Conservation (phyloP, 1,139 yeast species). For the Candida labiduridarum region DNA sequence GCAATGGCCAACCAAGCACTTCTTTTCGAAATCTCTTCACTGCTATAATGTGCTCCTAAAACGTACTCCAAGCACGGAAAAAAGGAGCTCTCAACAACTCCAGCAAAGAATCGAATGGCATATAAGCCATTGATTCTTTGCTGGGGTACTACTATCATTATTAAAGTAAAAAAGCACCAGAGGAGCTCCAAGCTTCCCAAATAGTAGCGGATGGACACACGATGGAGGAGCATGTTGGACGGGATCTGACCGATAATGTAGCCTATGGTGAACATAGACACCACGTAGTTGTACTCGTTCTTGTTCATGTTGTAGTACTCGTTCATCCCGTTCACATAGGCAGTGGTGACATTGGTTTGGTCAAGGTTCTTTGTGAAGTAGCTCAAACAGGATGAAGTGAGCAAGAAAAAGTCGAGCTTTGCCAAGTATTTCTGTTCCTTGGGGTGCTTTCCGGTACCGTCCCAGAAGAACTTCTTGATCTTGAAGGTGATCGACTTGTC, state of each 20-base stretch:
- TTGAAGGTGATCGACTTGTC: too few relatives aligned
- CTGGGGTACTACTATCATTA: constrained; percentile 48
- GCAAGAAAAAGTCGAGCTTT: too few relatives aligned
- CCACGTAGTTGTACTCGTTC: constrained; percentile 57
- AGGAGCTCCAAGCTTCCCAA: constrained; percentile 54
- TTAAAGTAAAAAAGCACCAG: constrained; percentile 60
- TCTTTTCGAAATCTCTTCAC: constrained; percentile 36
- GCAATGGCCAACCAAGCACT: constrained; percentile 48
- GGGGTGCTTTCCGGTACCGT: too few relatives aligned
- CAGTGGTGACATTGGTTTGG: constrained; percentile 50
- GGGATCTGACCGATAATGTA: constrained; percentile 64
- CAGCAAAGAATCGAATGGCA: constrained; percentile 60
- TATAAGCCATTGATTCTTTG: constrained; percentile 46
- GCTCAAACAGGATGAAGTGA: too few relatives aligned
- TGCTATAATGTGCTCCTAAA: constrained; percentile 42
- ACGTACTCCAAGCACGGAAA: constrained; percentile 59
- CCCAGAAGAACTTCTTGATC: too few relatives aligned
- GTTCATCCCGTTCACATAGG: constrained; percentile 66
- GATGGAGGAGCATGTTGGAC: constrained; percentile 53
- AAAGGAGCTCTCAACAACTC: constrained; percentile 59
- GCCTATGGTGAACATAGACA: constrained; percentile 59
- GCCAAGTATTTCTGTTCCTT: too few relatives aligned
- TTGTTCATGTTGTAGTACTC: constrained; percentile 52
- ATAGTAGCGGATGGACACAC: constrained; percentile 55
- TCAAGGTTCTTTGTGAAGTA: constrained; percentile 42